Base-by-base conservation (phyloP, 1,284 basidiomycete genomes). In the Meripilus lineatus region DNA sequence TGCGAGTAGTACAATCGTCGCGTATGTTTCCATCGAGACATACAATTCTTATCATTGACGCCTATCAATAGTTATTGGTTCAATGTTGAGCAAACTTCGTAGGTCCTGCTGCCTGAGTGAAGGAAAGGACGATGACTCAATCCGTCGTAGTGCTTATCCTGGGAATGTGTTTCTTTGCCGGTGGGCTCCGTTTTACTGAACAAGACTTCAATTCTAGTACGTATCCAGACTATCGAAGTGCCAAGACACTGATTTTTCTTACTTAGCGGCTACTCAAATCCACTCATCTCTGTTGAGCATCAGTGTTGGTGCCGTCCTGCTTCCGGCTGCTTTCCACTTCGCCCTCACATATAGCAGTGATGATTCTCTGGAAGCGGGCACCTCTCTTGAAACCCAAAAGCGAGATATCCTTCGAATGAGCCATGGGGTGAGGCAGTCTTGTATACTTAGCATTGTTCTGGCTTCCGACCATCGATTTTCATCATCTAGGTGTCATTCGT, bases 1-100 rank as follows among this genome's bases (percentile, higher is more conserved):
- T 94, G 21, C 77, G 81, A 43, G 78, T 94, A 30, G 90, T 94
- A 1, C 92, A 93, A 58, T 82, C 84, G 10, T 77, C 84, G 8
- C 58, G 85, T 84, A 53, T 64, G 89, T 62, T 14, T 48, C 40
- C 48, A 8, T 38, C 25, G 30, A 15, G 20, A 3, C 18, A 21
- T 35, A 24, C 6, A 4, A 26, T 25, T 42, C 42, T 34, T 2
- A 21, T 40, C 22, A 17, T 20, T 39, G 28, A 40, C 17, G 20
- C 18, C 15, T 10, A 22, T 32, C 43, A 24, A 34, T 44, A 87
- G 84, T 91, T 39, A 79, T 91, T 44, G 88, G 89, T 2, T 81
- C 85, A 0, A 89, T 91, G 58, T 63, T 91, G 37, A 84, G 80
- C 55, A 90, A 87, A 65, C 69, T 88, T 34, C 63, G 84, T 88